phyloP scores from a whole-genome alignment of 2,329 filamentous ascomycete species.

The Cytospora piceae region DNA sequence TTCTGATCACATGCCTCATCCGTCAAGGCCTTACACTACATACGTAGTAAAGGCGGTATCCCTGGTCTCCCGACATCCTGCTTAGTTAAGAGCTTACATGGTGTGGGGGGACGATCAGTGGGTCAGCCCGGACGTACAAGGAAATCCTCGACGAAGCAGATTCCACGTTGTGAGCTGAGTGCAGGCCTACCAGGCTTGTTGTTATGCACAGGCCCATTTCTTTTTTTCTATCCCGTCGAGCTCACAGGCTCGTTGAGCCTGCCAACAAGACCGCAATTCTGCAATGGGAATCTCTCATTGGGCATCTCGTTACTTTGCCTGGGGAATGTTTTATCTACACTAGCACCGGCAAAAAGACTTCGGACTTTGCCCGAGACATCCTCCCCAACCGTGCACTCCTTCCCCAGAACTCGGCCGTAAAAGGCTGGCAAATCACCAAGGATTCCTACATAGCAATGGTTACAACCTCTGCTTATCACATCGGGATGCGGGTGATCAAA shows the following conservation, averaged over 20 bases:
- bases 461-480: not conserved
- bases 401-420: slow-evolving; percentile 9
- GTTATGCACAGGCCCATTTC: not conserved
- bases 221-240: not conserved
- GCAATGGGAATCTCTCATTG: slow-evolving; percentile 3
- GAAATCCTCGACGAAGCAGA: not conserved
- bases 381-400: slow-evolving; percentile 20
- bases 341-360: not conserved
- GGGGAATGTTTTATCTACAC: not conserved
- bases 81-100: slow-evolving; percentile 2
- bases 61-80: not conserved
- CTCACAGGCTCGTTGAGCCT: not conserved
- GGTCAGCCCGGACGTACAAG: not conserved
- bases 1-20: slow-evolving; percentile 15
- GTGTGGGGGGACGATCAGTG: not conserved
- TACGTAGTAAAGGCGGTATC: not conserved
- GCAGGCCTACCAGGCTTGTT: not conserved
- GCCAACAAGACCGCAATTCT: not conserved
- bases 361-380: slow-evolving; percentile 19
- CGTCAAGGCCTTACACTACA: not conserved
- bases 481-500: not conserved
- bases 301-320: not conserved
- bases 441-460: not conserved
- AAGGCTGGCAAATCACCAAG: not conserved
- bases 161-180: not conserved